phyloP scores from a whole-genome alignment of 2,329 filamentous ascomycete species.

The Penicillium sp. region DNA sequence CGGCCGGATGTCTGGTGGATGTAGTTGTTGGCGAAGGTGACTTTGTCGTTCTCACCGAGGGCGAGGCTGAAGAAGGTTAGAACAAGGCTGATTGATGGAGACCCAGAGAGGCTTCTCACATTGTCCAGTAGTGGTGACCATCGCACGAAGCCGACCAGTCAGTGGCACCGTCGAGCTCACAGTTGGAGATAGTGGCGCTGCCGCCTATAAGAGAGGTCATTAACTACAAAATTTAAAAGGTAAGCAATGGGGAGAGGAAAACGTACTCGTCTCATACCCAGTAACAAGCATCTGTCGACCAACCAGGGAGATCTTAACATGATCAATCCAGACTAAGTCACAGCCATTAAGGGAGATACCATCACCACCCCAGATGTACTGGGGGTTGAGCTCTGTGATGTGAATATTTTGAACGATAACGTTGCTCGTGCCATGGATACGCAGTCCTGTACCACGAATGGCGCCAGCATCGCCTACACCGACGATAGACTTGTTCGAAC shows the following conservation, averaged over 20 bases:
- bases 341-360: constrained; percentile 57
- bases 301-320: constrained; percentile 49
- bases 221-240: constrained; percentile 30
- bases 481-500: constrained; percentile 62
- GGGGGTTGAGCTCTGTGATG: constrained; percentile 58
- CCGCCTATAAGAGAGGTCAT: constrained; percentile 30
- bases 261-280: constrained; percentile 31
- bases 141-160: constrained; percentile 62
- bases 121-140: constrained; percentile 63
- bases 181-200: constrained; percentile 55
- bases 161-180: constrained; percentile 61
- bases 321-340: constrained; percentile 53
- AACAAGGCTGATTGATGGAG: not conserved
- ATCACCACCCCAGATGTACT: constrained; percentile 64
- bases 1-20: constrained; percentile 63
- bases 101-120: constrained; percentile 31
- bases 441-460: constrained; percentile 61
- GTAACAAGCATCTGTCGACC: constrained; percentile 35
- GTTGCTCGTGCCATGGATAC: constrained; percentile 53
- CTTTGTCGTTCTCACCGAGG: constrained; percentile 58
- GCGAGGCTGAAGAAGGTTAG: constrained; percentile 47
- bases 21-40: constrained; percentile 65
- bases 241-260: constrained; percentile 54
- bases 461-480: constrained; percentile 58
- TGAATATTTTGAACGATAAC: constrained; percentile 65